A percentile compares a stretch with the other conserved stretches of the same genome.
phyloP scores from a whole-genome alignment of 768 basidiomycete genomes.

The Boletus fagicola region DNA sequence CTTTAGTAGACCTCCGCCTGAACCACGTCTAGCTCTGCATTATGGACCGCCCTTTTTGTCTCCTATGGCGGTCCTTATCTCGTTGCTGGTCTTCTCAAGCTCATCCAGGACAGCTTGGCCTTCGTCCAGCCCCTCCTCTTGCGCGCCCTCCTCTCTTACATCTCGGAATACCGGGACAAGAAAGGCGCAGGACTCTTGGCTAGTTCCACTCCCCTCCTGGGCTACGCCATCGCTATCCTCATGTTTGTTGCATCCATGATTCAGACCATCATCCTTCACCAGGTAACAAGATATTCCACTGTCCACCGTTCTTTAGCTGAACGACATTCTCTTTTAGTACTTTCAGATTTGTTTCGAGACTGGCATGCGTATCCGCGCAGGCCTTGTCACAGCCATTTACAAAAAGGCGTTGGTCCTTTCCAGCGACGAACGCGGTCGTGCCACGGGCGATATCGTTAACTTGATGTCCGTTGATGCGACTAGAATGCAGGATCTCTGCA shows the following conservation, averaged over 20 bases:
- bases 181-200: constrained; percentile 30
- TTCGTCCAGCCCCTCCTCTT: constrained; percentile 90
- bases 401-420: constrained; percentile 82
- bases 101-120: constrained; percentile 74
- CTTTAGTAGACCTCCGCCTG: not conserved
- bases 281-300: constrained; percentile 42
- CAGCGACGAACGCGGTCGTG: constrained; percentile 76
- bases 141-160: constrained; percentile 74
- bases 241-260: constrained; percentile 83
- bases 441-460: constrained; percentile 92
- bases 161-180: constrained; percentile 68
- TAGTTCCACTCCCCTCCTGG: constrained; percentile 48
- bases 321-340: constrained; percentile 47
- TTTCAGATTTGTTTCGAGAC: constrained; percentile 82
- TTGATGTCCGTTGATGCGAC: constrained; percentile 87
- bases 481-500: constrained; percentile 75
- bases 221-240: constrained; percentile 68
- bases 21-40: constrained; percentile 43
- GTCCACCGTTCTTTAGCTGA: not conserved
- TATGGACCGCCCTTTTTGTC: constrained; percentile 72
- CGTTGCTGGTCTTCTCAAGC: constrained; percentile 61
- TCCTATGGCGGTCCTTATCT: constrained; percentile 80
- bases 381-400: constrained; percentile 84
- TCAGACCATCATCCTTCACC: constrained; percentile 80
- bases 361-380: constrained; percentile 92